Base-by-base conservation (phyloP, 2,329 filamentous ascomycete species). In the Aspergillus jensenii region DNA sequence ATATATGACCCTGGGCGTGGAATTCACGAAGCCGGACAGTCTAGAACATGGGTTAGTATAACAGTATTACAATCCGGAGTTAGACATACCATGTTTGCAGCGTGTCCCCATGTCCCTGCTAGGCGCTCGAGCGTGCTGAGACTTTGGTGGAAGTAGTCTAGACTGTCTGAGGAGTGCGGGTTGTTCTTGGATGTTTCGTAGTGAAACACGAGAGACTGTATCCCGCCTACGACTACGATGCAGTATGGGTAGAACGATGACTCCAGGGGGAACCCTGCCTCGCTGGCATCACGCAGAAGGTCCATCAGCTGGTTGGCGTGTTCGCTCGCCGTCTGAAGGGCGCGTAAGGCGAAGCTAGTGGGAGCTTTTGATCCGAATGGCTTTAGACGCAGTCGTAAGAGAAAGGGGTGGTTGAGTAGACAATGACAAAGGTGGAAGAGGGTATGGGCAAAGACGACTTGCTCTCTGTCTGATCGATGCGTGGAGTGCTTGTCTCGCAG, bases 371-470 rank as follows among this genome's bases (percentile, higher is more conserved):
- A 59, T 0, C 62, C 63, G 27, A 65, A 67, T 2, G 59, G 56
- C 33, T 64, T 64, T 3, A 73, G 60, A 8, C 69, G 62, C 23
- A 68, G 58, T 1, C 65, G 64, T 4, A 75, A 55, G 6, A 74
- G 59, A 52, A 76, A 74, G 0, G 72, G 73, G 53, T 76, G 74
- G 56, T 74, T 67, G 3, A 76, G 59, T n/a, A 76, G 56, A 54
- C 71, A 75, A 31, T 75, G 69, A 39, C 67, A 71, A 6, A 73
- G 62, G 41, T 74, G 71, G 41, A 72, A 76, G 1, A 76, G 52
- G 1, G 67, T 65, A 27, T 70, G 68, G 3, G 73, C 67, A 41
- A 71, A 74, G 12, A 72, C 57, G 9, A 71, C 55, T 53, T 70
- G 70, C 5, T 68, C 70, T 11, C 14, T 23, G n/a, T 55, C 33